A percentile compares a stretch with the other conserved stretches of the same genome.
Conservation (phyloP, 805 yeast species). For the Lipomyces kockii region DNA sequence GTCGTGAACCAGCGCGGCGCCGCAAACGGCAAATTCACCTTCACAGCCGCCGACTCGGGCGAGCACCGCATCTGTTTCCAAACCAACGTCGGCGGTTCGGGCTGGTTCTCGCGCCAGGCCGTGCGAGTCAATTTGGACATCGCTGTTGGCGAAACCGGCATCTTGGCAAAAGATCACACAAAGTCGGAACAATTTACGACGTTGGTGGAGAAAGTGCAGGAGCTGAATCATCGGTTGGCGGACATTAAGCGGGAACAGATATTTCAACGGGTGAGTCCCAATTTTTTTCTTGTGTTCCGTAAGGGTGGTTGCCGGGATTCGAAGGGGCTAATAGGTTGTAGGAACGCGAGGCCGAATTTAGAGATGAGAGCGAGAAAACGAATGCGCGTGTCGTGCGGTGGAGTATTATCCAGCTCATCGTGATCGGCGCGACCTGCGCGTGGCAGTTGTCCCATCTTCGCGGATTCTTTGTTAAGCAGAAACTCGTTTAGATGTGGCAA, state of each 20-base stretch:
- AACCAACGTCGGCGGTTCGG: slow-evolving; percentile 50
- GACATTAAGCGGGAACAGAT: slow-evolving; percentile 69
- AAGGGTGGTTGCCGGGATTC: not conserved
- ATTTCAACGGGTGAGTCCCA: slow-evolving; percentile 50
- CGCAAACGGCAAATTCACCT: slow-evolving; percentile 70
- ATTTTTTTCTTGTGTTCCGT: slow-evolving; percentile 13
- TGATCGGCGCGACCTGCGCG: slow-evolving; percentile 68
- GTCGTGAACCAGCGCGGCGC: slow-evolving; percentile 70
- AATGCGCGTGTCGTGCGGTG: slow-evolving; percentile 73
- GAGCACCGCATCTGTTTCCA: slow-evolving; percentile 84
- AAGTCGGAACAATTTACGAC: slow-evolving; percentile 53
- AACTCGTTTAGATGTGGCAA: slow-evolving; percentile 59
- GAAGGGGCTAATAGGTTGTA: not conserved
- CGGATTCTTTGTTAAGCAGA: slow-evolving; percentile 84
- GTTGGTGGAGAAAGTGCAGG: slow-evolving; percentile 61
- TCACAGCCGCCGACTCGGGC: slow-evolving; percentile 81
- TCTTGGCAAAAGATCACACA: slow-evolving; percentile 54
- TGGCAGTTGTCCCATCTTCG: slow-evolving; percentile 80
- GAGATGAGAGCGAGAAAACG: slow-evolving; percentile 77
- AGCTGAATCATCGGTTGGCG: slow-evolving; percentile 60
- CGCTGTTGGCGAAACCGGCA: slow-evolving; percentile 66
- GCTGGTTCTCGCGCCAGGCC: slow-evolving; percentile 64
- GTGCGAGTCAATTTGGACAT: slow-evolving; percentile 78
- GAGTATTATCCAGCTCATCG: slow-evolving; percentile 73
- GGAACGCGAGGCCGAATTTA: slow-evolving; percentile 70